Evolutionary conservation across 2,329 filamentous ascomycete genomes (phyloP).

Genomic region (Nigrospora osmanthi): DNA sequence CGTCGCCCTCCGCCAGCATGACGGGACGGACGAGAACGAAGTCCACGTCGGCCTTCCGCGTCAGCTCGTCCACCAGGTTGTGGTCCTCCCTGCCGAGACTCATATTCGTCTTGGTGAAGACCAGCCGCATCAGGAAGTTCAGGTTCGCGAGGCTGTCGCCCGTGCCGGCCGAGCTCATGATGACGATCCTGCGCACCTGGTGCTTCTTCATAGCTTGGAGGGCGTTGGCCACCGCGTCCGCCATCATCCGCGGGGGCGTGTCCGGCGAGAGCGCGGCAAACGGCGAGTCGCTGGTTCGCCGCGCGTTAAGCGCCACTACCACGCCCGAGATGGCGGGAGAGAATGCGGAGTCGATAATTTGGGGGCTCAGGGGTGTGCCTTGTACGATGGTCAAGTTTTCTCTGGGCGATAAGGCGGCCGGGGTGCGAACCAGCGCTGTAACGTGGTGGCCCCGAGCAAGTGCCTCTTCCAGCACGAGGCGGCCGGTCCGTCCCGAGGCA

Average conservation of each 20-base stretch:
- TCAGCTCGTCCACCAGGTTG: slow-evolving; percentile 31
- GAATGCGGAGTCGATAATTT: slow-evolving; percentile 29
- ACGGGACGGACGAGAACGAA: slow-evolving; percentile 37
- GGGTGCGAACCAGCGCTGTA: slow-evolving; percentile 35
- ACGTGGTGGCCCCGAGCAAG: slow-evolving; percentile 31
- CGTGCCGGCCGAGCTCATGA: slow-evolving; percentile 42
- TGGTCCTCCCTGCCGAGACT: slow-evolving; percentile 38
- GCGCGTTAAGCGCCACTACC: slow-evolving; percentile 39
- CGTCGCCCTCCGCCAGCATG: slow-evolving; percentile 31
- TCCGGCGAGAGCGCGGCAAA: slow-evolving; percentile 32
- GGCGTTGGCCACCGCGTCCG: slow-evolving; percentile 28
- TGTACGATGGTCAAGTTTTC: slow-evolving; percentile 27
- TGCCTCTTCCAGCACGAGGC: slow-evolving; percentile 30
- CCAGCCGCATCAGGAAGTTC: slow-evolving; percentile 28
- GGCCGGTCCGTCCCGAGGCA: slow-evolving; percentile 37
- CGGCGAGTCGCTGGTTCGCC: slow-evolving; percentile 35
- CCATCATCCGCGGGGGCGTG: slow-evolving; percentile 36
- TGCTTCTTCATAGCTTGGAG: slow-evolving; percentile 27
- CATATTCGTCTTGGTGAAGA: slow-evolving; percentile 41
- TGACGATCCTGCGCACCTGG: slow-evolving; percentile 31
- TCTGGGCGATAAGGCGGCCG: slow-evolving; percentile 20
- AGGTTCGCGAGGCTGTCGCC: slow-evolving; percentile 34
- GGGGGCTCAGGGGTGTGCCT: slow-evolving; percentile 26
- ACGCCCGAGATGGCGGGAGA: slow-evolving; percentile 26
- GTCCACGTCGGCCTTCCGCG: slow-evolving; percentile 23